Conservation (phyloP, 106 monocot genomes). For the Acanthochlamys bracteata region DNA sequence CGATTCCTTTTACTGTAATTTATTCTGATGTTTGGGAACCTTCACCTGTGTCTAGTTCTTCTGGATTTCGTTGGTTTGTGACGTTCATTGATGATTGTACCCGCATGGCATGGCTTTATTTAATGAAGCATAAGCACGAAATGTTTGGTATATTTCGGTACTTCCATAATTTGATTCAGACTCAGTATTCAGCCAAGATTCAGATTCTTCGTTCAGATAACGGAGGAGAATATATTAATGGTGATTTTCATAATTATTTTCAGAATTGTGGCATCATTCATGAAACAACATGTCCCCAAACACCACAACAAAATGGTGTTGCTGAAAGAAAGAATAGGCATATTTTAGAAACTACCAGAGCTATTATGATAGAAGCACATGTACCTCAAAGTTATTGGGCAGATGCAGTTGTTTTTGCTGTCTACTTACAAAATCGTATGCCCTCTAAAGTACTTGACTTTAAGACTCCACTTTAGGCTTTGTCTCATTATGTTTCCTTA, state of each 20-base stretch:
- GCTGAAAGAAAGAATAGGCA: too few relatives aligned
- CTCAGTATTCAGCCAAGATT: background rate
- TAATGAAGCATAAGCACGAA: background rate
- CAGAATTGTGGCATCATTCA: background rate
- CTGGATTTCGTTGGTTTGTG: background rate
- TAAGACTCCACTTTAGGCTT: background rate
- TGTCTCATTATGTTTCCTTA: too few relatives aligned
- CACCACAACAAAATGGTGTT: slow-evolving; percentile 1
- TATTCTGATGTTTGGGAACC: background rate
- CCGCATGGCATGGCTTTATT: background rate
- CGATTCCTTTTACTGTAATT: background rate
- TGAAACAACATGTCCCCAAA: background rate
- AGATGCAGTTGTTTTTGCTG: background rate
- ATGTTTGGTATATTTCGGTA: background rate
- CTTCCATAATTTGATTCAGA: background rate
- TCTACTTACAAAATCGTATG: slow-evolving; percentile 4
- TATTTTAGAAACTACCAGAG: too few relatives aligned
- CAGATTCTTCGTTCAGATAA: background rate
- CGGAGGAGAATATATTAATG: background rate
- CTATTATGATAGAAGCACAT: too few relatives aligned
- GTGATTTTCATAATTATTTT: background rate
- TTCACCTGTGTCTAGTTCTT: background rate
- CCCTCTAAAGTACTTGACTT: background rate
- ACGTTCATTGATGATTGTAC: background rate
- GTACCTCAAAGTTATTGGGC: too few relatives aligned